These are phyloP conservation scores for Cladosporium sp. DNA, from an alignment of 2,329 filamentous ascomycete genomes.

Conservation along the genomic window DNA sequence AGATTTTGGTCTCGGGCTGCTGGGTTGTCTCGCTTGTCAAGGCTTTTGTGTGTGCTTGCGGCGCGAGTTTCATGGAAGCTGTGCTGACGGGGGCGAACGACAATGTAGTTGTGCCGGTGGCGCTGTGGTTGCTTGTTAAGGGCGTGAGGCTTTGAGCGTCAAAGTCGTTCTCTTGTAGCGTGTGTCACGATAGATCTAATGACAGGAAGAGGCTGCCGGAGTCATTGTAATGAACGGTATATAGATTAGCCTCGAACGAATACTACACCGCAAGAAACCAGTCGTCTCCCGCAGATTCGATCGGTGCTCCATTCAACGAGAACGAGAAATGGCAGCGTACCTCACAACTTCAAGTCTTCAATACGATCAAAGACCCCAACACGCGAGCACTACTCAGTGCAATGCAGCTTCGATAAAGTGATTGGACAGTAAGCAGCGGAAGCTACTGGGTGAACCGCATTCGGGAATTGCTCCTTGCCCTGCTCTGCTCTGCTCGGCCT, in stretches of 20 bases:
- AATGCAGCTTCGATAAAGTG: neutral
- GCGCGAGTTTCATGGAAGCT: conserved; percentile 89
- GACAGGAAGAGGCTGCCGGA: neutral
- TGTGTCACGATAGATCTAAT: neutral
- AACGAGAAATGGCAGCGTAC: neutral
- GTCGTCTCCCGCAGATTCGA: neutral
- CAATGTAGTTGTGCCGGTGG: conserved; percentile 93
- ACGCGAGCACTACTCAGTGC: neutral
- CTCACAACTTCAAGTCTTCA: neutral
- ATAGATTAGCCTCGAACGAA: neutral
- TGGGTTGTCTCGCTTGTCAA: conserved; percentile 51
- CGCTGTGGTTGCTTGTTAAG: conserved; percentile 89
- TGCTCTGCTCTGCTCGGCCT: neutral
- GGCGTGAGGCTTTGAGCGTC: conserved; percentile 57
- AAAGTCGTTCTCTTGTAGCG: neutral
- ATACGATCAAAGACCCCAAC: neutral
- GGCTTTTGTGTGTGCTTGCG: conserved; percentile 68
- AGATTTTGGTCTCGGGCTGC: conserved; percentile 14
- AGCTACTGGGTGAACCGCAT: neutral
- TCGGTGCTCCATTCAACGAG: neutral
- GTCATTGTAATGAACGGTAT: neutral
- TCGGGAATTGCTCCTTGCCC: conserved; percentile 8
- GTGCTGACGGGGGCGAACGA: conserved; percentile 96
- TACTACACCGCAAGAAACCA: neutral
- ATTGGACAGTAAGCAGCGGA: neutral